A percentile compares a stretch with the other conserved stretches of the same genome.
phyloP scores from a whole-genome alignment of 2,329 filamentous ascomycete genomes.

The Curvularia hawaiiensis region DNA sequence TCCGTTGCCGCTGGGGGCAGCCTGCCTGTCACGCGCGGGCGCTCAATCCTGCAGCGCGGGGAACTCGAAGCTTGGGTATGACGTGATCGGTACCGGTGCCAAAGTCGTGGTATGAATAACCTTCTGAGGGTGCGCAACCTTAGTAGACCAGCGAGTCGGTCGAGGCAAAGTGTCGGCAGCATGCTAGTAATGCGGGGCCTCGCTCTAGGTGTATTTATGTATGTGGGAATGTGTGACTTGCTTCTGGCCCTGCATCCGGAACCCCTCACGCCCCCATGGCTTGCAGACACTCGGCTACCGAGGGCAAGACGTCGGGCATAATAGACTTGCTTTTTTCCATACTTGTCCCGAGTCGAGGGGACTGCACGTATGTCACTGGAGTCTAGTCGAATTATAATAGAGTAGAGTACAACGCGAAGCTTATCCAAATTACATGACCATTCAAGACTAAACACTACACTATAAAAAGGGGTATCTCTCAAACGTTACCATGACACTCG shows the following conservation, averaged over 20 bases:
- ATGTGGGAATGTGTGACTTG: neutral
- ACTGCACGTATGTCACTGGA: neutral
- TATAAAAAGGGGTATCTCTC: constrained; percentile 2
- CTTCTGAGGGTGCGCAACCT: neutral
- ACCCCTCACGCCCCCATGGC: constrained; percentile 2
- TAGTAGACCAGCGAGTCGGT: neutral
- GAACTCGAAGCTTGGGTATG: constrained; percentile 15
- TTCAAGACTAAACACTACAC: neutral
- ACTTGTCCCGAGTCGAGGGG: neutral
- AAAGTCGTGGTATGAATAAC: neutral
- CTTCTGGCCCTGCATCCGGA: constrained; percentile 7
- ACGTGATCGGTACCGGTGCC: constrained; percentile 9
- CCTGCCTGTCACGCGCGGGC: constrained; percentile 18
- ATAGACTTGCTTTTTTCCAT: neutral
- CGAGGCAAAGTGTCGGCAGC: neutral
- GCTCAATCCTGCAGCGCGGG: constrained; percentile 18
- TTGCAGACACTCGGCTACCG: neutral
- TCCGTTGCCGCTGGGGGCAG: constrained; percentile 20
- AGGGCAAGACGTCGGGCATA: neutral
- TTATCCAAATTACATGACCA: neutral
- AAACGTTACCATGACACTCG: neutral
- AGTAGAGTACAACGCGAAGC: neutral
- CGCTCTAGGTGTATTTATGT: neutral
- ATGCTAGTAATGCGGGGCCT: neutral
- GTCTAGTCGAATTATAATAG: neutral